Evolutionary conservation across 2,329 filamentous ascomycete genomes (phyloP).

Genomic region (Colletotrichum sp.): DNA sequence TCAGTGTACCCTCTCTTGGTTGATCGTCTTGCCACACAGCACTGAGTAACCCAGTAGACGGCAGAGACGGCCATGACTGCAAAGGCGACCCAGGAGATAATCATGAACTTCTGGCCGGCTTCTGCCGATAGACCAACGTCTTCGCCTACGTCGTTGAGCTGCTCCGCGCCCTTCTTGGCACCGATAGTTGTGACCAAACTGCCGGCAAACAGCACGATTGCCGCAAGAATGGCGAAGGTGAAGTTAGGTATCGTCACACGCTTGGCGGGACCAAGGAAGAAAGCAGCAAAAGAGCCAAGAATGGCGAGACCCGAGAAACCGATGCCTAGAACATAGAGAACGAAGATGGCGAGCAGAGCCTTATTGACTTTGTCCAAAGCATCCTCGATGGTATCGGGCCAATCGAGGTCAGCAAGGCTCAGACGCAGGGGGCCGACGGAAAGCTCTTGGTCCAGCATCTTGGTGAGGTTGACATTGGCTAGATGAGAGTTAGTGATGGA

Average conservation of each 20-base stretch:
- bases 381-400: slow-evolving; percentile 48
- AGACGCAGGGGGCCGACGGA: slow-evolving; percentile 48
- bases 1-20: slow-evolving; percentile 24
- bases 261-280: slow-evolving; percentile 34
- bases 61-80: slow-evolving; percentile 45
- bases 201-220: slow-evolving; percentile 42
- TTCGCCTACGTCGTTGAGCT: slow-evolving; percentile 48
- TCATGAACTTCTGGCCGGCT: slow-evolving; percentile 48
- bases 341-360: slow-evolving; percentile 51
- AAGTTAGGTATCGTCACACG: slow-evolving; percentile 39
- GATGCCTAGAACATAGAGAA: slow-evolving; percentile 52
- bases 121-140: slow-evolving; percentile 49
- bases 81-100: slow-evolving; percentile 52
- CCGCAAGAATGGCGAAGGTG: slow-evolving; percentile 38
- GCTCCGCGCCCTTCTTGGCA: slow-evolving; percentile 42
- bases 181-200: slow-evolving; percentile 49
- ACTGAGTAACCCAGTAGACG: slow-evolving; percentile 45
- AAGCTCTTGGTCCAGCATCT: slow-evolving; percentile 51
- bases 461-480: slow-evolving; percentile 51
- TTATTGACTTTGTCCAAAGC: slow-evolving; percentile 55
- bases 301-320: slow-evolving; percentile 48
- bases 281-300: slow-evolving; percentile 39
- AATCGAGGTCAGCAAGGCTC: slow-evolving; percentile 49
- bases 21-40: slow-evolving; percentile 33
- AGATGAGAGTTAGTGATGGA: background rate